A percentile compares a stretch with the other conserved stretches of the same genome.
These are phyloP conservation scores for Erucastrum elatum DNA, from an alignment of 345 rosid genomes.

Conservation along the genomic window DNA sequence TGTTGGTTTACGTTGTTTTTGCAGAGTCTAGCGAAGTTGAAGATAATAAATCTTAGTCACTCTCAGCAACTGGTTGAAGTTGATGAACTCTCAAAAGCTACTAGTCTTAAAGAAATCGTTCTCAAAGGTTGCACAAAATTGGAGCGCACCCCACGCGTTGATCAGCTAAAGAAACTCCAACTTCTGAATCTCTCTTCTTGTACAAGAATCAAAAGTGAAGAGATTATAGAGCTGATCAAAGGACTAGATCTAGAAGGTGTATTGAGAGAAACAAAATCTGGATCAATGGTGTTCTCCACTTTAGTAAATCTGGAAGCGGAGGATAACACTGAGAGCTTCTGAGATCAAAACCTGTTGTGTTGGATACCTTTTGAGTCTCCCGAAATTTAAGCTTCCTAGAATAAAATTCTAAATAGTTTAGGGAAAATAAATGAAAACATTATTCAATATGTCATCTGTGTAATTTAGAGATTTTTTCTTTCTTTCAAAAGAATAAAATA, in stretches of 20 bases:
- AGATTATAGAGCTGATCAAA: neutral
- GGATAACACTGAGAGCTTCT: neutral
- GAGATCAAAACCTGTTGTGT: neutral
- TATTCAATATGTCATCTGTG: neutral
- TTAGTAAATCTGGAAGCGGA: neutral
- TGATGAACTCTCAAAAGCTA: constrained; percentile 3
- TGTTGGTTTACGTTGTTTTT: neutral
- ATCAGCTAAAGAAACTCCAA: constrained; percentile 1
- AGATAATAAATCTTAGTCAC: constrained; percentile 10
- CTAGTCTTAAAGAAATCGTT: constrained; percentile 5
- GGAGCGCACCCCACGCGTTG: neutral
- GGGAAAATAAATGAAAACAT: neutral
- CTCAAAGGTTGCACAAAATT: constrained; percentile 24
- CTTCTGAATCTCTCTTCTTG: constrained; percentile 16
- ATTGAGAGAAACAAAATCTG: constrained; percentile 8
- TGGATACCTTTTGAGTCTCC: neutral
- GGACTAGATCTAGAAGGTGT: neutral
- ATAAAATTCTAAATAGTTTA: too few species aligned
- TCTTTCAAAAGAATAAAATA: too few species aligned
- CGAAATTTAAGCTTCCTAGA: neutral
- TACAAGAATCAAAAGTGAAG: neutral
- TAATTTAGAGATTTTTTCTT: too few species aligned
- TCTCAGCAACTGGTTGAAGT: constrained; percentile 19
- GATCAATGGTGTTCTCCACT: constrained; percentile 16
- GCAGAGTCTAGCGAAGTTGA: constrained; percentile 13